A percentile compares a stretch with the other conserved stretches of the same genome.
These are phyloP conservation scores for Steccherinum ochraceum DNA, from an alignment of 768 basidiomycete genomes.

Conservation along the genomic window DNA sequence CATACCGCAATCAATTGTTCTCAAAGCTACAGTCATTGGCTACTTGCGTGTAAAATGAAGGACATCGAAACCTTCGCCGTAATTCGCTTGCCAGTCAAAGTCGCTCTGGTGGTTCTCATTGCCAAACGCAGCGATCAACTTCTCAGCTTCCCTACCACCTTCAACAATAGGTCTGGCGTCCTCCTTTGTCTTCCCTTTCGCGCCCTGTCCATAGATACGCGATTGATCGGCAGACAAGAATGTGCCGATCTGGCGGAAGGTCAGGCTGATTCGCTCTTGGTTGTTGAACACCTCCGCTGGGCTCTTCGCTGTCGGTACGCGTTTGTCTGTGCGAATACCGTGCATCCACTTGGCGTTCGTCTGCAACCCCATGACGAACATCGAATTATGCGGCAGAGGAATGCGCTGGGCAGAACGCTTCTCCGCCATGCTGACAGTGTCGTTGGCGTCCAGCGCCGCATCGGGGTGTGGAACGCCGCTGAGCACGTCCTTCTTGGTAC, in stretches of 20 bases:
- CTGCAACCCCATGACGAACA: slow-evolving; percentile 72
- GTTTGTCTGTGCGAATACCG: slow-evolving; percentile 71
- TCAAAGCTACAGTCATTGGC: neutral
- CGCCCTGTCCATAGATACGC: slow-evolving; percentile 70
- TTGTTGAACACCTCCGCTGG: slow-evolving; percentile 44
- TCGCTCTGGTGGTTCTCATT: slow-evolving; percentile 63
- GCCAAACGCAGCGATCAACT: slow-evolving; percentile 60
- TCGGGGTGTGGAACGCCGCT: neutral
- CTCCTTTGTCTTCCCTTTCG: slow-evolving; percentile 51
- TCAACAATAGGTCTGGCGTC: slow-evolving; percentile 48
- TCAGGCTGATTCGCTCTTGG: slow-evolving; percentile 74
- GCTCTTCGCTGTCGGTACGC: slow-evolving; percentile 46
- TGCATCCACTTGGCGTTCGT: slow-evolving; percentile 77
- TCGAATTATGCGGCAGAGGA: slow-evolving; percentile 73
- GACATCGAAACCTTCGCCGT: slow-evolving; percentile 68
- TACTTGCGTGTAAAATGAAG: slow-evolving; percentile 34
- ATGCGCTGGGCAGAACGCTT: slow-evolving; percentile 44
- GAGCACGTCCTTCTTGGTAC: slow-evolving; percentile 48
- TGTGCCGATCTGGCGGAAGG: slow-evolving; percentile 74
- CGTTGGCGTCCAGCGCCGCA: neutral
- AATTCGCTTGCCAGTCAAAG: slow-evolving; percentile 64
- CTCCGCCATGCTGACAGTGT: neutral
- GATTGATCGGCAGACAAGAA: slow-evolving; percentile 49
- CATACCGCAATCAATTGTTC: neutral
- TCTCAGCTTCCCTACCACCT: slow-evolving; percentile 41